phyloP scores from a whole-genome alignment of 306 rosid species.

The Corylus avellana region DNA sequence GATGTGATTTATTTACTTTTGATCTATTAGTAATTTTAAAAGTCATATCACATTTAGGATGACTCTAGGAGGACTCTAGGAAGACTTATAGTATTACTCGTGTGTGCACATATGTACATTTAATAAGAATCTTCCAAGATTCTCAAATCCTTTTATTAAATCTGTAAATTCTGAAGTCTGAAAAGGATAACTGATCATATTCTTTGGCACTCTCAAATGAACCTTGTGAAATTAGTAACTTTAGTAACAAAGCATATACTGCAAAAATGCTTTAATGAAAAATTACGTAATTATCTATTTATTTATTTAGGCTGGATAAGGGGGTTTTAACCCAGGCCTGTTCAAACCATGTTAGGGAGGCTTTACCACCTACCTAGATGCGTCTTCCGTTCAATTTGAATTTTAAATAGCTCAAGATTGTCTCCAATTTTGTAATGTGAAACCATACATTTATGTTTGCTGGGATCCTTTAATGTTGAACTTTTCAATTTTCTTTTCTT shows the following conservation, averaged over 20 bases:
- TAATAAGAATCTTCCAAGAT: neutral
- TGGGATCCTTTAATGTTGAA: slow-evolving; percentile 12
- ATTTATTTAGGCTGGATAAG: neutral
- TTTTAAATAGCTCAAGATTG: neutral
- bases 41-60: too few relatives aligned
- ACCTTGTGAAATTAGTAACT: neutral
- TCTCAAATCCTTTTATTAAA: neutral
- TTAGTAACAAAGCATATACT: neutral
- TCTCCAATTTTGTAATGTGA: neutral
- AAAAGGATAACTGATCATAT: neutral
- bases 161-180: neutral
- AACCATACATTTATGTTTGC: slow-evolving; percentile 8
- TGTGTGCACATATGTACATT: neutral
- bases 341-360: neutral
- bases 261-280: neutral
- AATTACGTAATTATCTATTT: neutral
- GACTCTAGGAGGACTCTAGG: too few relatives aligned
- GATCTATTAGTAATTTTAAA: too few relatives aligned
- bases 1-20: too few relatives aligned
- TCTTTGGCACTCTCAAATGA: neutral
- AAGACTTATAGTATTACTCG: too few relatives aligned
- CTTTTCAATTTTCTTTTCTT: slow-evolving; percentile 26
- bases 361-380: neutral
- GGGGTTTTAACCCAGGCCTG: neutral
- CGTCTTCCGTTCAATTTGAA: neutral